Evolutionary conservation across 1,284 basidiomycete species (phyloP).

Genomic region (Golubevia sp.): DNA sequence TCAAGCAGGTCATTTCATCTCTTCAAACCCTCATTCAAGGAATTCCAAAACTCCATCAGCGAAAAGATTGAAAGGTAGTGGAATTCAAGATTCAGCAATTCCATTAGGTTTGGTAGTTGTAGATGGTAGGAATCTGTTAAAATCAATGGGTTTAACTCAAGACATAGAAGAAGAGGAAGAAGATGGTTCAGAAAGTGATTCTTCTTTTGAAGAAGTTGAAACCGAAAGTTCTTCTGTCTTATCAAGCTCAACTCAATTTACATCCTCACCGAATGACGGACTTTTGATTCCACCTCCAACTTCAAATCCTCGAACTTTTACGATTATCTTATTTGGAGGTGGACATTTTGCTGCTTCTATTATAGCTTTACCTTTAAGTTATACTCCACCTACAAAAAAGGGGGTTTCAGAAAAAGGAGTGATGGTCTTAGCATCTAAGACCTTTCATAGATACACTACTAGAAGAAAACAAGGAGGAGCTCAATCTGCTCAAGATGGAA

Average conservation of each 20-base stretch:
- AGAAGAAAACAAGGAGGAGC: slow-evolving; percentile 57
- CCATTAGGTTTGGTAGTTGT: not conserved
- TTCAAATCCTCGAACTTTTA: slow-evolving; percentile 55
- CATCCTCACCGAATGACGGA: not conserved
- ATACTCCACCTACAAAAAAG: slow-evolving; percentile 18
- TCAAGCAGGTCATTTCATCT: slow-evolving; percentile 27
- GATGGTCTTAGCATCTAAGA: slow-evolving; percentile 56
- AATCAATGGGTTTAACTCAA: not conserved
- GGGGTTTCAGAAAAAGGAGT: slow-evolving; percentile 24
- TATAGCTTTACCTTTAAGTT: slow-evolving; percentile 26
- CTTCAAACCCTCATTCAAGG: not conserved
- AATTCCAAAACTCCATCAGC: not conserved
- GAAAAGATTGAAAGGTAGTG: not conserved
- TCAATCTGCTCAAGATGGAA: slow-evolving; percentile 55
- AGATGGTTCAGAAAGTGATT: not conserved
- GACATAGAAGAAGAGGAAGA: not conserved
- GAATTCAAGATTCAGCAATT: not conserved
- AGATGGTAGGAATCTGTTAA: not conserved
- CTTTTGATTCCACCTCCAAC: not conserved
- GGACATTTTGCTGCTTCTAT: slow-evolving; percentile 56
- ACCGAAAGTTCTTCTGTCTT: not conserved
- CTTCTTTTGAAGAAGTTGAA: not conserved
- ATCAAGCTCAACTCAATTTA: not conserved
- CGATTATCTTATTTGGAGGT: slow-evolving; percentile 56
- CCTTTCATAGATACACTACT: slow-evolving; percentile 60